Conservation (phyloP, 345 rosid species). For the Citropsis articulata region DNA sequence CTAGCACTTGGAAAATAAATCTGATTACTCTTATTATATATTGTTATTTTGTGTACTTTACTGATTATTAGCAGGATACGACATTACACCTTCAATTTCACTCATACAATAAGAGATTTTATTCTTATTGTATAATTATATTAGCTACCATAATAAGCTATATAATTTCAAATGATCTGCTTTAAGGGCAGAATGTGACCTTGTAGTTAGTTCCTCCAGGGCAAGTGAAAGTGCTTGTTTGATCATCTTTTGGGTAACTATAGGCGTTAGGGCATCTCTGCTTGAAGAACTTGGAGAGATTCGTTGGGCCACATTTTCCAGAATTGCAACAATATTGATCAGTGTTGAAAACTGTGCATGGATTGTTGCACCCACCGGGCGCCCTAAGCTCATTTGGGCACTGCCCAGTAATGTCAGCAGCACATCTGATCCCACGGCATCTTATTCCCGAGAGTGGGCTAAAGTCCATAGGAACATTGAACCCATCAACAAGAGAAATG, state of each 20-base stretch:
- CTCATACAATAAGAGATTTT: no score
- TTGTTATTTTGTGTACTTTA: no score
- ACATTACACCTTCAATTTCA: no score
- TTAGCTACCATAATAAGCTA: no score
- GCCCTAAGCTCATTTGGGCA: slow-evolving; percentile 42
- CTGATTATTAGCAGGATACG: no score
- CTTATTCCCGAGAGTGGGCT: slow-evolving; percentile 34
- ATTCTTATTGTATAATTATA: no score
- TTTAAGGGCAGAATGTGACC: slow-evolving; percentile 32
- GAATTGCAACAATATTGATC: slow-evolving; percentile 45
- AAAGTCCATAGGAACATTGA: slow-evolving; percentile 51
- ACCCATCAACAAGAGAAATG: slow-evolving; percentile 52
- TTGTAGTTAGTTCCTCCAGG: slow-evolving; percentile 28
- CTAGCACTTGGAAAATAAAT: no score
- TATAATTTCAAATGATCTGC: not conserved
- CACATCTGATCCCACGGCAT: slow-evolving; percentile 45
- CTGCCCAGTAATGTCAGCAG: slow-evolving; percentile 52
- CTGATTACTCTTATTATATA: no score
- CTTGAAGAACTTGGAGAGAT: slow-evolving; percentile 25
- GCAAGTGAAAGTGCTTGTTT: slow-evolving; percentile 33
- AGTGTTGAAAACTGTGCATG: slow-evolving; percentile 49
- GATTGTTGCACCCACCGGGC: slow-evolving; percentile 33
- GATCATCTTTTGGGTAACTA: slow-evolving; percentile 34
- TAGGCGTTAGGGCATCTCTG: slow-evolving; percentile 23
- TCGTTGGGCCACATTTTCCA: slow-evolving; percentile 22